A percentile compares a stretch with the other conserved stretches of the same genome.
These are phyloP conservation scores for Gossypium trilobum DNA, from an alignment of 441 rosid species.

Conservation along the genomic window DNA sequence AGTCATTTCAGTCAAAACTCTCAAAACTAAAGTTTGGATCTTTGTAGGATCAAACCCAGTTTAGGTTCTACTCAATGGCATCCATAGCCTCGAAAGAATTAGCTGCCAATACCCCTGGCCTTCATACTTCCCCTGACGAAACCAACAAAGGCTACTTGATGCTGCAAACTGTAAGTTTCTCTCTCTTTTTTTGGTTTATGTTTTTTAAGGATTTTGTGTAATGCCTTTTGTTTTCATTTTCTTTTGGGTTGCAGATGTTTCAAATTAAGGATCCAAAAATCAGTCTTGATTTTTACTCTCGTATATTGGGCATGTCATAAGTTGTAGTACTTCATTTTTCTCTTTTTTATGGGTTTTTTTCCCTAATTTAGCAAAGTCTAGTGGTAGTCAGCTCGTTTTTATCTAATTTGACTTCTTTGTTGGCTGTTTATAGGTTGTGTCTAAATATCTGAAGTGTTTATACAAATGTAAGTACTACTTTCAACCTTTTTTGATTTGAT, in stretches of 20 bases:
- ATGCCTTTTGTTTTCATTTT: not conserved
- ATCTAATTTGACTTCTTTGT: not conserved
- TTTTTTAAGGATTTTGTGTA: not conserved
- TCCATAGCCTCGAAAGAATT: slow-evolving; percentile 62
- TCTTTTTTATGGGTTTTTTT: not conserved
- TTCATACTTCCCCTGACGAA: slow-evolving; percentile 44
- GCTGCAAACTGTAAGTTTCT: slow-evolving; percentile 68
- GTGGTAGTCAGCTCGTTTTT: not conserved
- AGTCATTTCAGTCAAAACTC: not conserved
- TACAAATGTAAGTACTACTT: too few relatives aligned
- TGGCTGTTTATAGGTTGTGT: not conserved
- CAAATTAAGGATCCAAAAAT: slow-evolving; percentile 83
- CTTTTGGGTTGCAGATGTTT: slow-evolving; percentile 50
- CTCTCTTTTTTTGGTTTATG: not conserved
- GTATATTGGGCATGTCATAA: slow-evolving; percentile 91
- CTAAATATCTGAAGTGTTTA: too few relatives aligned
- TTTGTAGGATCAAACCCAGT: slow-evolving; percentile 29
- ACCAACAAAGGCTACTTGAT: slow-evolving; percentile 71
- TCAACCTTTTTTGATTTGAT: too few relatives aligned
- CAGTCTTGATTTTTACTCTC: slow-evolving; percentile 85
- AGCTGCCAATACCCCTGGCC: slow-evolving; percentile 68
- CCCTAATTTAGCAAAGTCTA: not conserved
- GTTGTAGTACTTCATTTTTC: slow-evolving; percentile 15
- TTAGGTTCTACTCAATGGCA: slow-evolving; percentile 57
- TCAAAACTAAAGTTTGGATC: not conserved